Evolutionary conservation across 2,329 filamentous ascomycete genomes (phyloP), one percentile per base, ranked within the genome.

Genomic region (Aureobasidium sp.): DNA sequence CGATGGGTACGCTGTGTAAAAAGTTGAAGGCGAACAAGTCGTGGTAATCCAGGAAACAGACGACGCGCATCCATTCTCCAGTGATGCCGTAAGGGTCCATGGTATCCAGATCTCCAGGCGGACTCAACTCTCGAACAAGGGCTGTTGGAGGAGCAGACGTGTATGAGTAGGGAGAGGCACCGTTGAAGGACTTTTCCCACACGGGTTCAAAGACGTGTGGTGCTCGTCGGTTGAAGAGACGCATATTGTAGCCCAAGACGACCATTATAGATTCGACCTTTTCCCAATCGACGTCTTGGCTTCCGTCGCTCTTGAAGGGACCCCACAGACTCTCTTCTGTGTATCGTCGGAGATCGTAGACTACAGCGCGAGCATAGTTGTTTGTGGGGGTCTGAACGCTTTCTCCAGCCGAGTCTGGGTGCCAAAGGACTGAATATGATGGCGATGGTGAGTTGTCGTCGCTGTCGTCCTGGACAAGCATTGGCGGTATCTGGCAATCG

Each of bases 11-110:
- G 7, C 77, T 73, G 8, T 72, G 73, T 1, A 71, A 67, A 69
- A 91, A 91, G 70, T 92, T 92, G 77, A 86, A 91, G 22, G 76
- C 75, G 71, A 86, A 88, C 39, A 92, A 84, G 70, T 91, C 88
- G 67, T 82, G 84, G 70, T 88, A 91, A 71, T 91, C 87, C 64
- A 84, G 42, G 42, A 25, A 74, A 67, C 61, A 74, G 72, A 63
- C 72, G 72, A 48, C 74, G 70, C 89, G 79, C 69, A 88, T 80
- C 87, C 87, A 93, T 8, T 83, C 85, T 1, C 89, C 89, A 0
- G 83, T 82, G 5, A 91, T 78, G 48, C 82, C 84, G 68, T 89
- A 93, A 0, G 89, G 89, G 70, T 92, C 89, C 37, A 58, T 49
- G 17, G 41, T 37, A 7, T 64, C 63, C 27, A 65, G 45, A 17